Conservation (phyloP, 108 stramenopile genomes). For the Seminavis robusta region DNA sequence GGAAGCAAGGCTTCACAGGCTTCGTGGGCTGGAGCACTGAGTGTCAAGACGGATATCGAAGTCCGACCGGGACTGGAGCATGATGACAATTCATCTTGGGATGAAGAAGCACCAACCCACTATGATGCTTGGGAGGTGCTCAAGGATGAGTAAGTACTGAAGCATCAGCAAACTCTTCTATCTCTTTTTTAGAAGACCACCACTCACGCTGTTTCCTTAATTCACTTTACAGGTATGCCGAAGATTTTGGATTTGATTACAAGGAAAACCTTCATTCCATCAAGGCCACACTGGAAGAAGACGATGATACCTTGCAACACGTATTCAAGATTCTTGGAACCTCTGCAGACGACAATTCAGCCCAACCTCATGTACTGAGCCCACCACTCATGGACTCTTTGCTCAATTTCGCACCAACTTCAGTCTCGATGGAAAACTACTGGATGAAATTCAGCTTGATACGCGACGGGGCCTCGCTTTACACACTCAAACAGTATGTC, state of each 20-base stretch:
- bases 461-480: constrained; percentile 70
- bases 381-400: constrained; percentile 53
- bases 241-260: constrained; percentile 60
- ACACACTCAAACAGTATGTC: constrained; percentile 50
- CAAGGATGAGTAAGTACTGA: too few relatives aligned
- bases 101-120: constrained; percentile 23
- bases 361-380: constrained; percentile 46
- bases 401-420: constrained; percentile 29
- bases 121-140: constrained; percentile 74
- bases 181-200: too few relatives aligned
- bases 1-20: not conserved
- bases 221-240: too few relatives aligned
- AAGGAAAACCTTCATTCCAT: too few relatives aligned
- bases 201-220: too few relatives aligned
- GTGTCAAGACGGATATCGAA: constrained; percentile 21
- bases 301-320: not conserved
- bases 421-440: constrained; percentile 43
- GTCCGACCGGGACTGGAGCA: constrained; percentile 10
- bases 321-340: constrained; percentile 59
- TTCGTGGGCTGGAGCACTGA: not conserved
- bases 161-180: too few relatives aligned
- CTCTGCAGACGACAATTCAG: constrained; percentile 27
- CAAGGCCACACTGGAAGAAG: constrained; percentile 1
- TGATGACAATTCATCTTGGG: constrained; percentile 28
- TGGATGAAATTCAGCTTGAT: constrained; percentile 80